These are phyloP conservation scores for Rubia tinctorum DNA, from an alignment of 305 asterid species.

Conservation along the genomic window DNA sequence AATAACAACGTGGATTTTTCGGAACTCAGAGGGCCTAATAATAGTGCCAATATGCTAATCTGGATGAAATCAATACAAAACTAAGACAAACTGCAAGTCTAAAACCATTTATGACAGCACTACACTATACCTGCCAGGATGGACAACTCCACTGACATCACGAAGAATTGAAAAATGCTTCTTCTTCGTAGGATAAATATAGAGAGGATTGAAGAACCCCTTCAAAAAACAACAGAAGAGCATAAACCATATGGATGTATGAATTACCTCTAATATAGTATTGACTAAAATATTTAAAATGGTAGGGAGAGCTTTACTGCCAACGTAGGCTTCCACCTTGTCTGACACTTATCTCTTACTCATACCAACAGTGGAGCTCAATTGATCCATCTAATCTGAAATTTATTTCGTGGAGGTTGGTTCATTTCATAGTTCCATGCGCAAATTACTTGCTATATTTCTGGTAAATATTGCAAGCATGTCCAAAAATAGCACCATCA, in stretches of 20 bases:
- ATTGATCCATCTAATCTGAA: no score
- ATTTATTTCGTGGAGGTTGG: no score
- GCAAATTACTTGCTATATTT: no score
- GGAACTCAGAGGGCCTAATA: constrained; percentile 85
- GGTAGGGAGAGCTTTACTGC: constrained; percentile 58
- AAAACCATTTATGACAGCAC: neutral
- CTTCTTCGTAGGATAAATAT: constrained; percentile 20
- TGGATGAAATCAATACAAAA: neutral
- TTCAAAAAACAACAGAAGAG: constrained; percentile 9
- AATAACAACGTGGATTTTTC: constrained; percentile 85
- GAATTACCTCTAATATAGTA: constrained; percentile 49
- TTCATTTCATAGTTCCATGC: no score
- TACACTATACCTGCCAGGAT: constrained; percentile 11
- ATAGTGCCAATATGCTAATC: constrained; percentile 10
- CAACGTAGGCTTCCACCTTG: constrained; percentile 44
- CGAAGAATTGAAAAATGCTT: constrained; percentile 7
- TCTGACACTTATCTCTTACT: no score
- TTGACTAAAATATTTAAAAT: constrained; percentile 43
- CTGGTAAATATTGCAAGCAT: no score
- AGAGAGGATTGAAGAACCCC: constrained; percentile 34
- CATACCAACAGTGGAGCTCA: no score
- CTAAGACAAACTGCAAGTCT: neutral
- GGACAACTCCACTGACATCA: constrained; percentile 11
- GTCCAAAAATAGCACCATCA: no score
- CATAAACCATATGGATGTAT: neutral